A percentile compares a stretch with the other conserved stretches of the same genome.
These are phyloP conservation scores for Fomitopsis palustris DNA, from an alignment of 1,284 basidiomycete genomes.

Conservation along the genomic window DNA sequence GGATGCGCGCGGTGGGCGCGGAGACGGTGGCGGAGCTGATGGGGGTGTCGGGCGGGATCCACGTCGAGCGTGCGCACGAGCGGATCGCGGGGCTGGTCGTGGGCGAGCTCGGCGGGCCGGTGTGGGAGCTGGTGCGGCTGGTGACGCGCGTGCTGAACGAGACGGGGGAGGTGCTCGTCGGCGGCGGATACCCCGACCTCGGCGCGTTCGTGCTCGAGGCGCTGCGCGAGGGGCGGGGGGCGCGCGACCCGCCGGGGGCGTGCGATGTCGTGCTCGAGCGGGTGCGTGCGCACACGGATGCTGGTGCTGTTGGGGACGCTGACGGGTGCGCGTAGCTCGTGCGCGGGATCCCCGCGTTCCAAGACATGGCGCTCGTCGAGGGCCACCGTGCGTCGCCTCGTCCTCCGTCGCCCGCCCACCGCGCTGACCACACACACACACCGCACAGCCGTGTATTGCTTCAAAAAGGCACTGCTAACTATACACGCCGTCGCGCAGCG, in stretches of 20 bases:
- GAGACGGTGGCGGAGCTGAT: conserved; percentile 70
- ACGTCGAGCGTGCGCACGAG: conserved; percentile 70
- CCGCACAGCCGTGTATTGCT: conserved; percentile 71
- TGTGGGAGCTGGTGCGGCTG: conserved; percentile 70
- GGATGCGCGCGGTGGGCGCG: conserved; percentile 52
- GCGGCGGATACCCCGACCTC: conserved; percentile 62
- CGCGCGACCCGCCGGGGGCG: conserved; percentile 35
- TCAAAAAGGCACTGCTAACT: conserved; percentile 87
- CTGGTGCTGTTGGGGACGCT: background rate
- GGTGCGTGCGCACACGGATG: conserved; percentile 33
- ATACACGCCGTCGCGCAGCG: conserved; percentile 66
- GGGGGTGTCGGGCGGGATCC: conserved; percentile 50
- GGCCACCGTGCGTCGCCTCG: conserved; percentile 50
- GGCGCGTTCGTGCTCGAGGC: conserved; percentile 72
- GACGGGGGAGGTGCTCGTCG: conserved; percentile 65
- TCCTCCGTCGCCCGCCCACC: background rate
- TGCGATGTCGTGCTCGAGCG: conserved; percentile 61
- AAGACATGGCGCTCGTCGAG: conserved; percentile 65
- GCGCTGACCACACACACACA: background rate
- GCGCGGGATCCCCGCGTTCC: conserved; percentile 71
- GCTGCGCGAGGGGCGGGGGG: conserved; percentile 52
- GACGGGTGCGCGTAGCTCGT: conserved; percentile 48
- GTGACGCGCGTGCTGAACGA: conserved; percentile 64
- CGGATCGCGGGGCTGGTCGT: conserved; percentile 68
- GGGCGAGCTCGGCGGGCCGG: conserved; percentile 70